Base-by-base conservation (phyloP, 805 yeast species). In the Pichia cabralensis region DNA sequence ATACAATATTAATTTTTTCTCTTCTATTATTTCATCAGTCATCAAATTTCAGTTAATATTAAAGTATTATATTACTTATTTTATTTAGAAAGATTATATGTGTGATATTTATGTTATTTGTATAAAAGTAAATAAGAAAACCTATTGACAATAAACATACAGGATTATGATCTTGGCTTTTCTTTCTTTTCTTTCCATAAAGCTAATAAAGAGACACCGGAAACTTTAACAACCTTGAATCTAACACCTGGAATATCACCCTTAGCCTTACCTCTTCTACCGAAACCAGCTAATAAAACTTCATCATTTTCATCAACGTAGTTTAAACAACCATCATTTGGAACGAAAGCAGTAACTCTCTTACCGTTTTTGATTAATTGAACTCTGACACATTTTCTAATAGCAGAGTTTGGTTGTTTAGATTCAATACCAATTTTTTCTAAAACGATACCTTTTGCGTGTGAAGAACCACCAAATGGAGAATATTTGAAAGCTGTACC, bases 181-280 rank as follows among this genome's bases (percentile, higher is more conserved):
- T 94, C 99, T 85, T 92, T 92, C 96, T 92, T 92, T 80, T 94
- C 98, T 80, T 89, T 92, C 96, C 96, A 92, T 71, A 92, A 80
- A 68, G 99, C 98, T 67, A 88, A 79, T 71, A 92, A 80, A 59
- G 98, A 92, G 62, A 94, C 98, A 83, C 98, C 98, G 59, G 98
- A 84, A 60, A 92, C 99, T 80, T 92, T 92, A 68, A 92, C 99
- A 67, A 92, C 99, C 84, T 92, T 92, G 86, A 92, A 92, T 83
- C 99, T 92, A 67, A 92, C 99, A 85, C 99, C 99, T 71, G 98
- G 98, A 65, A 92, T 89, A 88, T 92, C 99, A 80, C 99, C 98
- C 94, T 92, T 92, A 70, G 98, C 98, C 80, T 92, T 92, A 78
- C 98, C 98, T 80, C 95, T 92, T 77, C 97, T 86, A 85, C 99